Conservation (phyloP, 192 early-diverging fungal species). For the Neocallimastix lanati region DNA sequence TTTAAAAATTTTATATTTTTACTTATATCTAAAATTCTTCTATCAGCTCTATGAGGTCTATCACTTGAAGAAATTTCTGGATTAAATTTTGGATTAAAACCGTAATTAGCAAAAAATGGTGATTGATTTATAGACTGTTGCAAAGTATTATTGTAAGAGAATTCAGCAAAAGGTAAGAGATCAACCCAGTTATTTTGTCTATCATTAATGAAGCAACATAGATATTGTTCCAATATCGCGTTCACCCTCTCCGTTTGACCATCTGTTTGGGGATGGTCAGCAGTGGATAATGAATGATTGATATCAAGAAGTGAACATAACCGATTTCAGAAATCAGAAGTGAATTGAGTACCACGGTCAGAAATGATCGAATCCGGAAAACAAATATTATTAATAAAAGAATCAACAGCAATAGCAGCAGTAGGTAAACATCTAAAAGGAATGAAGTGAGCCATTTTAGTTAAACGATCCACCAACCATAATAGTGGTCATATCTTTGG, state of each 20-base stretch:
- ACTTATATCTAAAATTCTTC: too few relatives aligned
- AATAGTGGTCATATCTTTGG: not conserved
- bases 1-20: too few relatives aligned
- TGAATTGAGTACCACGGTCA: constrained; percentile 21
- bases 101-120: too few relatives aligned
- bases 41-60: too few relatives aligned
- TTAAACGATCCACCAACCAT: not conserved
- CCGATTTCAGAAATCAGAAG: constrained; percentile 12
- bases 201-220: constrained; percentile 6
- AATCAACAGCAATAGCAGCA: too few relatives aligned
- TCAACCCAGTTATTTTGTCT: constrained; percentile 19
- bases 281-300: not conserved
- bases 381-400: constrained; percentile 8
- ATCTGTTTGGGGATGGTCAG: constrained; percentile 11
- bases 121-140: too few relatives aligned
- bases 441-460: constrained; percentile 11
- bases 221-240: constrained; percentile 9
- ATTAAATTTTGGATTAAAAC: too few relatives aligned
- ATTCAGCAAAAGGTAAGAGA: constrained; percentile 9
- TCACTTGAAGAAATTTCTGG: too few relatives aligned
- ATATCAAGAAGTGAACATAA: constrained; percentile 6
- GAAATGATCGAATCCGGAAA: constrained; percentile 22
- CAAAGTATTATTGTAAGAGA: constrained; percentile 9
- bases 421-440: too few relatives aligned
- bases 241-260: constrained; percentile 17